Evolutionary conservation across 441 rosid species (phyloP).

Genomic region (Daphne laureola): DNA sequence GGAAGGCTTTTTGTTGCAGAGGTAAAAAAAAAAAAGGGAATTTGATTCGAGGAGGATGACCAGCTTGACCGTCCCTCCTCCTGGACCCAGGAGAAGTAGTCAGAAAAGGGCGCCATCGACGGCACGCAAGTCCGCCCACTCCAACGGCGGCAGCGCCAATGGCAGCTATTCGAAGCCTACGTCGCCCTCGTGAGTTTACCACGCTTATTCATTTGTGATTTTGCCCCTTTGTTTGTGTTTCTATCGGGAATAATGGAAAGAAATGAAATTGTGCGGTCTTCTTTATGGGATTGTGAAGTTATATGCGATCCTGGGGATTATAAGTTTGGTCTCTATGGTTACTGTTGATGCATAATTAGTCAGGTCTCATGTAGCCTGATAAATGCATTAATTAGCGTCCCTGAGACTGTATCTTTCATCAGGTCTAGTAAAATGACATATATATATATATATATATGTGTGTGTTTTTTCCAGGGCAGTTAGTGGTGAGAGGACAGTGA

Average conservation of each 20-base stretch:
- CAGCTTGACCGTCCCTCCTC: slow-evolving; percentile 38
- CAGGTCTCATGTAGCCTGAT: too few species aligned
- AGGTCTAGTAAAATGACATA: background rate
- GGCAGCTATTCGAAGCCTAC: slow-evolving; percentile 40
- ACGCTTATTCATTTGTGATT: background rate
- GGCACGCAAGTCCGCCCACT: slow-evolving; percentile 36
- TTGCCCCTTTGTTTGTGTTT: background rate
- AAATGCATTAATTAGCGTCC: too few species aligned
- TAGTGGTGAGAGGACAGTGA: slow-evolving; percentile 75
- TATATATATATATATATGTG: too few species aligned
- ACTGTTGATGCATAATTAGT: too few species aligned
- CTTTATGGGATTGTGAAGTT: too few species aligned
- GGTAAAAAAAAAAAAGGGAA: too few species aligned
- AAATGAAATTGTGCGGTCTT: too few species aligned
- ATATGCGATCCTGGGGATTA: too few species aligned
- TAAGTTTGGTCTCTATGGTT: too few species aligned
- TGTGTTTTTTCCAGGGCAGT: slow-evolving; percentile 19
- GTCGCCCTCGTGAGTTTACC: slow-evolving; percentile 38
- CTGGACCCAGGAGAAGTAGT: slow-evolving; percentile 40
- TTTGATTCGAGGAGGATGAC: slow-evolving; percentile 36
- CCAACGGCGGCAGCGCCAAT: slow-evolving; percentile 39
- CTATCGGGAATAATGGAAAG: background rate
- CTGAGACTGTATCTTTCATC: background rate
- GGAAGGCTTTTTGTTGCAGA: too few species aligned
- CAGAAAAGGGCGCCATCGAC: slow-evolving; percentile 40